Evolutionary conservation across 2,329 filamentous ascomycete species (phyloP).

Genomic region (Mariannaea elegans): DNA sequence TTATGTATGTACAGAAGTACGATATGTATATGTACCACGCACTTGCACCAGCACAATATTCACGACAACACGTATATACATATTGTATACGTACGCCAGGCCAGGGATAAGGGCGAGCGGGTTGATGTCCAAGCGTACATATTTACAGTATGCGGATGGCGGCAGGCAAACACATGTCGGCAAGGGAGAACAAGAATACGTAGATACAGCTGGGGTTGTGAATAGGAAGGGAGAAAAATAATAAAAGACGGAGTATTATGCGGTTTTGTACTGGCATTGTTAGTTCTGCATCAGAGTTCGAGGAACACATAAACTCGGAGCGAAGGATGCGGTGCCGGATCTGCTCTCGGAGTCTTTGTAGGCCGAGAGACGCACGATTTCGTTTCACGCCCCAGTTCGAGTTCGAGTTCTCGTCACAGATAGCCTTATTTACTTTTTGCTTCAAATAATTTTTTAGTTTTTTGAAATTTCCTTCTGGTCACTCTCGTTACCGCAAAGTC

Average conservation of each 20-base stretch:
- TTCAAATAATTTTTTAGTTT: background rate
- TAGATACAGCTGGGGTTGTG: too few relatives aligned
- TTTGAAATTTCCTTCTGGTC: background rate
- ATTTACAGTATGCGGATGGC: background rate
- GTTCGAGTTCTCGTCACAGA: background rate
- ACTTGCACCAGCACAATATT: background rate
- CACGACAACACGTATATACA: background rate
- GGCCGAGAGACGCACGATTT: background rate
- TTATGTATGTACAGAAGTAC: background rate
- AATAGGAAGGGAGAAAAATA: too few relatives aligned
- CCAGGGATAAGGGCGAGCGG: conserved; percentile 9
- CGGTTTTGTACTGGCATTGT: background rate
- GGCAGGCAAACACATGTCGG: conserved; percentile 4
- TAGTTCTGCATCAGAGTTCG: background rate
- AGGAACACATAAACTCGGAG: background rate
- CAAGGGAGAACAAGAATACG: background rate
- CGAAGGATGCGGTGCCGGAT: conserved; percentile 2
- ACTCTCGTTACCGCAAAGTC: background rate
- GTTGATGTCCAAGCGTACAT: conserved; percentile 9
- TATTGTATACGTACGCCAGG: background rate
- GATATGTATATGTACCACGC: background rate
- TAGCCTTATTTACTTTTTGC: background rate
- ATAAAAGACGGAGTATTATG: background rate
- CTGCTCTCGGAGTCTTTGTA: conserved; percentile 5
- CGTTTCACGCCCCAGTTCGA: too few relatives aligned